Percentiles rank a stretch among this genome's conserved stretches.
These are phyloP conservation scores for Colletotrichum plurivorum DNA, from an alignment of 2,329 filamentous ascomycete species.

Conservation along the genomic window DNA sequence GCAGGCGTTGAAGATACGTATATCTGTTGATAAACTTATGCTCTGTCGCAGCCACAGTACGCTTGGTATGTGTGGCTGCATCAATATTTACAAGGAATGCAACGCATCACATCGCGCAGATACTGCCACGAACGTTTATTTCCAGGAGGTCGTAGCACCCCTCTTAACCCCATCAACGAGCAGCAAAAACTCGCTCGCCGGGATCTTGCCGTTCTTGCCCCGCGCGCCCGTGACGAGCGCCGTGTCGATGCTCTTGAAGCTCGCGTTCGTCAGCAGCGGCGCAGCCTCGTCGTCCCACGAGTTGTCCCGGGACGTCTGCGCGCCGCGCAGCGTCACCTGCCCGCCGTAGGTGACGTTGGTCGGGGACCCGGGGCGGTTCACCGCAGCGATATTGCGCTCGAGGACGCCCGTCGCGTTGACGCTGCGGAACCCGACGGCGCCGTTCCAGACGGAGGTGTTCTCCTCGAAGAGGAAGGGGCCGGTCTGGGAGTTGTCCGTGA, in stretches of 20 bases:
- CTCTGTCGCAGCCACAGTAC: too few species aligned
- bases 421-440: conserved; percentile 31
- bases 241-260: conserved; percentile 35
- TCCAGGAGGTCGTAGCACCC: conserved; percentile 37
- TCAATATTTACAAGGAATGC: too few species aligned
- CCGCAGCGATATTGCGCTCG: conserved; percentile 36
- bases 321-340: conserved; percentile 25
- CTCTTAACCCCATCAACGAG: conserved; percentile 26
- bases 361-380: conserved; percentile 21
- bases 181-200: conserved; percentile 35
- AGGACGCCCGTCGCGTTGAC: conserved; percentile 34
- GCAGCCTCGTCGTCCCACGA: conserved; percentile 22
- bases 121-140: neutral
- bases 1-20: too few species aligned
- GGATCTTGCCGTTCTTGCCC: conserved; percentile 35
- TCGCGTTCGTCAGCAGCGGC: conserved; percentile 16
- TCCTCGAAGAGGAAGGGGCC: conserved; percentile 29
- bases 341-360: conserved; percentile 29
- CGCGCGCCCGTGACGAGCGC: conserved; percentile 27
- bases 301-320: conserved; percentile 29
- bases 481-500: conserved; percentile 54
- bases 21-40: neutral
- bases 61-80: too few species aligned
- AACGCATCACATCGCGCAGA: neutral
- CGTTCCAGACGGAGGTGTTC: conserved; percentile 32